Percentiles rank a stretch among this genome's conserved stretches.
phyloP scores from a whole-genome alignment of 2,329 filamentous ascomycete species.

The Aspergillus clavatus region DNA sequence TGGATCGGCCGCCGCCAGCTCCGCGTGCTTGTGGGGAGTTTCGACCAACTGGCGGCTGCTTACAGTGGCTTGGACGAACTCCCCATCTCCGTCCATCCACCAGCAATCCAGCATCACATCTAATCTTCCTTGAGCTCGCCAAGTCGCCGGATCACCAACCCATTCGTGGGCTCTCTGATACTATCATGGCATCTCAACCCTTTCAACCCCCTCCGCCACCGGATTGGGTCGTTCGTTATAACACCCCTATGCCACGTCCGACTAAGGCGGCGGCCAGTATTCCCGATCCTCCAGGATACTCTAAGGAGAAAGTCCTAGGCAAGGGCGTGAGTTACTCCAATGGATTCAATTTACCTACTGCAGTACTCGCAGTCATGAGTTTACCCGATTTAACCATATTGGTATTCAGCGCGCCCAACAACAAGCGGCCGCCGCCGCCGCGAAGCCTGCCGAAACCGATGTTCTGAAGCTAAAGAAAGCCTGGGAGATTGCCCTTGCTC shows the following conservation, averaged over 20 bases:
- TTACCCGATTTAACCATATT: not conserved
- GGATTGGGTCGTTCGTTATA: constrained; percentile 78
- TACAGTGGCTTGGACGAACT: not conserved
- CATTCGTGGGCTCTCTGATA: constrained; percentile 2
- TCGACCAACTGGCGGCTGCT: constrained; percentile 1
- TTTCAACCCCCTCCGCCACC: constrained; percentile 52
- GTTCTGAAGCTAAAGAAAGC: constrained; percentile 97
- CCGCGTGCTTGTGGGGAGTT: constrained; percentile 28
- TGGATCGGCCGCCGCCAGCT: constrained; percentile 19
- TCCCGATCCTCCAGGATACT: constrained; percentile 82
- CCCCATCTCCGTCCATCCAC: not conserved
- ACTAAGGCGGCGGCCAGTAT: constrained; percentile 59
- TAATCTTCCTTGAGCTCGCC: constrained; percentile 1
- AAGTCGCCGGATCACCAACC: not conserved
- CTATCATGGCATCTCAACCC: constrained; percentile 18
- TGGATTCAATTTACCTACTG: not conserved
- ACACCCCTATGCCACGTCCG: constrained; percentile 62
- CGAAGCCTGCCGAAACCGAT: constrained; percentile 74
- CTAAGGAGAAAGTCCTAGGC: constrained; percentile 46
- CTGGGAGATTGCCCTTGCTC: constrained; percentile 92
- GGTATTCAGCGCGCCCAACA: constrained; percentile 29
- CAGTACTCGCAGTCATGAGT: not conserved
- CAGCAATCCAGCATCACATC: not conserved
- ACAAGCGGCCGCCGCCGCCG: constrained; percentile 25
- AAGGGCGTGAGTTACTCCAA: constrained; percentile 28